Evolutionary conservation across 345 rosid genomes (phyloP), one percentile per base, ranked within the genome.

Genomic region (Populus alba): DNA sequence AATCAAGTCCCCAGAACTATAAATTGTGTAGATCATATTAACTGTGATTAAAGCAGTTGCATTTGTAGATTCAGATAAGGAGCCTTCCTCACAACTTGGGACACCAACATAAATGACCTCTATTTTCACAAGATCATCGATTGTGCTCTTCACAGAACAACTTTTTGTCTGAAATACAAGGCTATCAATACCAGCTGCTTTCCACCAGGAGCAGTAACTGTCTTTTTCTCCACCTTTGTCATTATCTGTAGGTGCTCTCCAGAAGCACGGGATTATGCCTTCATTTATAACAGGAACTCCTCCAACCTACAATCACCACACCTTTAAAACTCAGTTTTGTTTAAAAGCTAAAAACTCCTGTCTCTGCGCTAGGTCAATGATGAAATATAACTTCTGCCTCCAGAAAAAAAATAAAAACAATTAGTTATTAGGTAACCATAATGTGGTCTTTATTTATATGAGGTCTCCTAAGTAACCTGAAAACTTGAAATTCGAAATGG

Each of bases 241-340:
- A 76, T 96, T 96, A 82, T 96, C 98, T 17, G 93, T 92, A 12
- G 95, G 97, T 81, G 98, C 99, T 82, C 99, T 87, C 98, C 99
- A 94, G 86, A 96, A 89, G 88, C 97, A 92, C 45, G 99, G 98
- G 63, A 88, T 74, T 79, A 96, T 84, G 83, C 97, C 92, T 75
- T 87, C 87, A 29, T 72, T 88, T 92, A 96, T 81, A 37, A 96
- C 84, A 73, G 87, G 79, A 78, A 88, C 85, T 76, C 97, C 99
- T 79, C 87, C 83, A 72, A 90, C 88, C 99, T 96, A 83, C 77
- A 75, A 87, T 83, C 63, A 31, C 70, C 61, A 71, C 18, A 63
- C 23, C 33, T 8, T 57, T 35, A 45, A 55, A 55, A 16, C 43
- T 72, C 45, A 27, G 22, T 39, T 35, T 53, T 8, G 29, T 45